These are phyloP conservation scores for Hyaloscypha bicolor DNA, from an alignment of 495 filamentous ascomycete species.

Conservation along the genomic window DNA sequence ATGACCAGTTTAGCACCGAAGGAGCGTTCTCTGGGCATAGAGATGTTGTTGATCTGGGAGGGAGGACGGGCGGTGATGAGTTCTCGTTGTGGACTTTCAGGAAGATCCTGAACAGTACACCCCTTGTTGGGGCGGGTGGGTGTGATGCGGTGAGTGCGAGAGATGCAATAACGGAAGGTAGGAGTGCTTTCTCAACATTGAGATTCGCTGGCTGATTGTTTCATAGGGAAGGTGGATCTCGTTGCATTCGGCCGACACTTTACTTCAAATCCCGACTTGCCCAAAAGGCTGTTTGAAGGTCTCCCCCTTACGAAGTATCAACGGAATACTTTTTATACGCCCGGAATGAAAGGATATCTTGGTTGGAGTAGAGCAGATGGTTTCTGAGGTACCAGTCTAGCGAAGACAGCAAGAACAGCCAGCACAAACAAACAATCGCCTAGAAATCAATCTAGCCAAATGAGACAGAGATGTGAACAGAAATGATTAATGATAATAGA, in stretches of 20 bases:
- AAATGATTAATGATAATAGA: too few species aligned
- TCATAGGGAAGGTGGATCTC: constrained; percentile 1
- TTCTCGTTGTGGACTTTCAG: not conserved
- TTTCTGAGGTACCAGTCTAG: not conserved
- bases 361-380: not conserved
- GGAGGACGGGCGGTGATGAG: not conserved
- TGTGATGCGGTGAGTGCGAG: not conserved
- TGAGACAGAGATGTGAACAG: too few species aligned
- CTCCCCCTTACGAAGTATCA: constrained; percentile 15
- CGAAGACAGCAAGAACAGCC: not conserved
- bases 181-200: not conserved
- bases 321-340: constrained; percentile 16
- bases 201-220: not conserved
- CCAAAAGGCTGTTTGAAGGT: constrained; percentile 4
- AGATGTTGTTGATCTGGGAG: not conserved
- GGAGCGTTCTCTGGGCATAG: not conserved
- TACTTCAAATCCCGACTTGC: constrained; percentile 22
- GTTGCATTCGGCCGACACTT: constrained; percentile 22
- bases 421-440: too few species aligned
- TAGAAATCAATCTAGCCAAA: too few species aligned
- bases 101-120: not conserved
- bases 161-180: too few species aligned
- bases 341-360: constrained; percentile 25
- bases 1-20: too few species aligned
- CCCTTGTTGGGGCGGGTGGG: constrained; percentile 9